These are phyloP conservation scores for Plectosphaerella cucumerina DNA, from an alignment of 2,329 filamentous ascomycete species.

Conservation along the genomic window DNA sequence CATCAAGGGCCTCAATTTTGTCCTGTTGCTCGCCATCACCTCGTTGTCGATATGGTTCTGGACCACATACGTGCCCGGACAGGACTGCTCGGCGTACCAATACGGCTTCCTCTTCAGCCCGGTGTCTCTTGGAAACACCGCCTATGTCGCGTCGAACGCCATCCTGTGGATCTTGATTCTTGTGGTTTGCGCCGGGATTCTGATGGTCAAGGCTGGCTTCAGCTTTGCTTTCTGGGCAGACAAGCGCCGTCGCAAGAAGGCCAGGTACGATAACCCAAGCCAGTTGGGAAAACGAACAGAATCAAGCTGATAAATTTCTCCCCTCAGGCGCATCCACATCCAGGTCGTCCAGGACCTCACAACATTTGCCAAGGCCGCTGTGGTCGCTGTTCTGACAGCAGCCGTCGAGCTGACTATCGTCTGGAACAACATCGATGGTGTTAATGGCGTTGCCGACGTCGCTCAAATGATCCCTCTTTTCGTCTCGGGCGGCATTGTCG, in stretches of 20 bases:
- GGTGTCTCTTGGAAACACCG: slow-evolving; percentile 18
- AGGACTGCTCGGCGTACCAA: slow-evolving; percentile 18
- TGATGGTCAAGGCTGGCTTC: slow-evolving; percentile 20
- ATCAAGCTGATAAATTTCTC: background rate
- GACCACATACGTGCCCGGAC: slow-evolving; percentile 17
- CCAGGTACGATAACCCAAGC: slow-evolving; percentile 12
- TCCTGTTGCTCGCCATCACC: slow-evolving; percentile 19
- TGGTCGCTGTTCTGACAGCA: slow-evolving; percentile 10
- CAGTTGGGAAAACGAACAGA: too few relatives aligned
- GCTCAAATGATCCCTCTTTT: slow-evolving; percentile 27
- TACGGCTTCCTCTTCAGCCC: slow-evolving; percentile 27
- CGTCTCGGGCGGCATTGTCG: slow-evolving; percentile 21
- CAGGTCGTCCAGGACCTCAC: slow-evolving; percentile 17
- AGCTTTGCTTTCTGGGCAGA: slow-evolving; percentile 10
- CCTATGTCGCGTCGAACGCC: slow-evolving; percentile 22
- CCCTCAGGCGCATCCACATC: slow-evolving; percentile 11
- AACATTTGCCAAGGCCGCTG: slow-evolving; percentile 22
- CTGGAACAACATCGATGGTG: slow-evolving; percentile 24
- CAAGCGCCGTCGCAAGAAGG: slow-evolving; percentile 14
- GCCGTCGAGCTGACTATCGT: slow-evolving; percentile 26
- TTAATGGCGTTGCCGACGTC: slow-evolving; percentile 18
- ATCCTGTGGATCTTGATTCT: slow-evolving; percentile 24
- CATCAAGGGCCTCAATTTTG: slow-evolving; percentile 19
- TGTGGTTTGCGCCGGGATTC: slow-evolving; percentile 14
- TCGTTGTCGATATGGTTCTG: slow-evolving; percentile 28